phyloP scores from a whole-genome alignment of 2,329 filamentous ascomycete genomes.

The Penicillium olsonii region DNA sequence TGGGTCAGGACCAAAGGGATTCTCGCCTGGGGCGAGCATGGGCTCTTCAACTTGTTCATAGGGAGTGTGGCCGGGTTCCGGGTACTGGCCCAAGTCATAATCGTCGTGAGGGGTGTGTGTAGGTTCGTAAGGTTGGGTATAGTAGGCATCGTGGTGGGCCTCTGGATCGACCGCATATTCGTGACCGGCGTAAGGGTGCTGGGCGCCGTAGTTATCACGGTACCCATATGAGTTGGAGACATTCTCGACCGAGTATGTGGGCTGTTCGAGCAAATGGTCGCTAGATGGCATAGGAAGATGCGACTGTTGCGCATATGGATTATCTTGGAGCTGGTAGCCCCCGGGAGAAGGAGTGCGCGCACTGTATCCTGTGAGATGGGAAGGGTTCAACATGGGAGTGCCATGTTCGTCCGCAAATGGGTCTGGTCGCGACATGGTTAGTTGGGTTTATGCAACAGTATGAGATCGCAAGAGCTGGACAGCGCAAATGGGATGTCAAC shows the following conservation, averaged over 20 bases:
- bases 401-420: constrained; percentile 45
- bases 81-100: constrained; percentile 58
- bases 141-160: constrained; percentile 84
- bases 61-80: constrained; percentile 54
- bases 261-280: constrained; percentile 79
- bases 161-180: constrained; percentile 80
- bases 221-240: constrained; percentile 65
- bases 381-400: constrained; percentile 54
- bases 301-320: constrained; percentile 61
- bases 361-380: constrained; percentile 42
- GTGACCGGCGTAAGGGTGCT: constrained; percentile 56
- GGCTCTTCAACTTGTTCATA: constrained; percentile 69
- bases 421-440: constrained; percentile 35
- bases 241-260: constrained; percentile 75
- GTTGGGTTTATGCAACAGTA: constrained; percentile 7
- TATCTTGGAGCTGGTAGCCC: constrained; percentile 81
- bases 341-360: constrained; percentile 73
- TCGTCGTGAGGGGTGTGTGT: constrained; percentile 57
- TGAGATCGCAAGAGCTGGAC: not conserved
- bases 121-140: constrained; percentile 78
- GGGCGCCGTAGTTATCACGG: constrained; percentile 60
- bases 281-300: constrained; percentile 70
- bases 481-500: not conserved
- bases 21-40: constrained; percentile 68
- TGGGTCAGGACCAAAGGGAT: constrained; percentile 63